A percentile compares a stretch with the other conserved stretches of the same genome.
These are phyloP conservation scores for Phialocephala sp. DNA, from an alignment of 2,329 filamentous ascomycete genomes.

Conservation along the genomic window DNA sequence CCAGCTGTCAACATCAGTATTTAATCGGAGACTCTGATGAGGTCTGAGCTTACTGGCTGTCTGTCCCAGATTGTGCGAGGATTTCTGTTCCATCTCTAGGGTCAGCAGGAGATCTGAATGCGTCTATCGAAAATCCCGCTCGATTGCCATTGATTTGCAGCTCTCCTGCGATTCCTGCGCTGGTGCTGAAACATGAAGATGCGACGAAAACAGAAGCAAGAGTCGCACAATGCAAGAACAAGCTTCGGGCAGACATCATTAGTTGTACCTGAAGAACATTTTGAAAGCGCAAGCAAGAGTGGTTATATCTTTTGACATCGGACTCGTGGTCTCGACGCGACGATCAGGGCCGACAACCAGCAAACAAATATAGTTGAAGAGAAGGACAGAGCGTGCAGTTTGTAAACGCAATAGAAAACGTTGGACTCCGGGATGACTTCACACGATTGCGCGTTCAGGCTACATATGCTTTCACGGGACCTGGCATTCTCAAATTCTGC, in stretches of 20 bases:
- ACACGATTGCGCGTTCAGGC: neutral
- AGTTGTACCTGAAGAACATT: neutral
- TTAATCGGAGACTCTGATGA: too few species aligned
- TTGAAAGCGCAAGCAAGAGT: neutral
- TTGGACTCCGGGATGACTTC: neutral
- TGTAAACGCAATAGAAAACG: neutral
- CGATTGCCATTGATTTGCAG: neutral
- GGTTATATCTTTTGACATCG: neutral
- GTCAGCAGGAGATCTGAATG: neutral
- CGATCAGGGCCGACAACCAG: neutral
- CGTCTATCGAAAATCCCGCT: slow-evolving; percentile 5
- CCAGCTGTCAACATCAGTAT: slow-evolving; percentile 3
- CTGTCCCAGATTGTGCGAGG: neutral
- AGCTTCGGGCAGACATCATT: neutral
- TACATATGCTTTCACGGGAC: neutral
- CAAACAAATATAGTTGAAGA: neutral
- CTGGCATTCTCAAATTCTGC: neutral
- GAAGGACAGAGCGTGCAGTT: neutral
- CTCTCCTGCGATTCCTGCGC: neutral
- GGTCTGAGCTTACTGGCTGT: neutral
- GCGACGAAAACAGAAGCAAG: neutral
- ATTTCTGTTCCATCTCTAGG: slow-evolving; percentile 5
- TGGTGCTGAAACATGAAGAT: neutral
- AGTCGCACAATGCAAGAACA: neutral
- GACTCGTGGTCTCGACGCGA: neutral